Conservation (phyloP, 2,329 filamentous ascomycete species). For the Orbilia javanica region DNA sequence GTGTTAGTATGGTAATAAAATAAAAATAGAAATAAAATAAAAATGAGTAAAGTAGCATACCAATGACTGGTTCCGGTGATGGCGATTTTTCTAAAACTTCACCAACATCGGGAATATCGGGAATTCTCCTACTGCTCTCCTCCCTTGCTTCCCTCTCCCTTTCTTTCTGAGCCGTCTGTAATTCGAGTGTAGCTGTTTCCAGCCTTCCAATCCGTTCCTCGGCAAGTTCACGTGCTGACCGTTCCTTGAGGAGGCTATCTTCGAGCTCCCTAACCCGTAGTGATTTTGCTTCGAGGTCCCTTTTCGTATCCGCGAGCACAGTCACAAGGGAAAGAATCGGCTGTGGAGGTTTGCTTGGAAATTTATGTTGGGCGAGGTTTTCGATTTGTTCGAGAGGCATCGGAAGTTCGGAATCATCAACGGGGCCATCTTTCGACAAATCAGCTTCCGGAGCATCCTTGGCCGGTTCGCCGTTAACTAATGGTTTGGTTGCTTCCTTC, state of each 20-base stretch:
- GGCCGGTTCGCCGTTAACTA: conserved; percentile 16
- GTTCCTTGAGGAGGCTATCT: conserved; percentile 80
- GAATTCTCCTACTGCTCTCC: conserved; percentile 42
- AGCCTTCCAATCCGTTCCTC: conserved; percentile 68
- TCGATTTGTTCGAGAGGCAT: conserved; percentile 73
- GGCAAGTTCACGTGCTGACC: conserved; percentile 82
- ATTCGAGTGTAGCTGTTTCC: conserved; percentile 78
- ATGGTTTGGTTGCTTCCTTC: conserved; percentile 2
- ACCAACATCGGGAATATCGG: conserved; percentile 59
- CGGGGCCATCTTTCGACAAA: conserved; percentile 16
- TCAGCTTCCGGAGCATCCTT: conserved; percentile 24
- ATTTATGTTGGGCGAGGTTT: conserved; percentile 66
- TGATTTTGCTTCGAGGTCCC: conserved; percentile 86
- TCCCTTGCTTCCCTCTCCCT: conserved; percentile 61
- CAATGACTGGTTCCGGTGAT: conserved; percentile 64
- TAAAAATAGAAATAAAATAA: not conserved
- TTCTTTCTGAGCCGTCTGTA: conserved; percentile 68
- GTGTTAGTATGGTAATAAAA: conserved; percentile 26
- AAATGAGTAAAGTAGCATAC: conserved; percentile 28
- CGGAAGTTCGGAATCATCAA: conserved; percentile 60
- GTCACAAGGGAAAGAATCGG: conserved; percentile 89
- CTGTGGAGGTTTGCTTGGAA: conserved; percentile 71
- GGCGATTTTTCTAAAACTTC: conserved; percentile 62
- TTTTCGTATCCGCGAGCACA: conserved; percentile 83
- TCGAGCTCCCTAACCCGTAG: conserved; percentile 85